A percentile compares a stretch with the other conserved stretches of the same genome.
These are phyloP conservation scores for Termitomyces eurrhizus DNA, from an alignment of 768 basidiomycete genomes.

Conservation along the genomic window DNA sequence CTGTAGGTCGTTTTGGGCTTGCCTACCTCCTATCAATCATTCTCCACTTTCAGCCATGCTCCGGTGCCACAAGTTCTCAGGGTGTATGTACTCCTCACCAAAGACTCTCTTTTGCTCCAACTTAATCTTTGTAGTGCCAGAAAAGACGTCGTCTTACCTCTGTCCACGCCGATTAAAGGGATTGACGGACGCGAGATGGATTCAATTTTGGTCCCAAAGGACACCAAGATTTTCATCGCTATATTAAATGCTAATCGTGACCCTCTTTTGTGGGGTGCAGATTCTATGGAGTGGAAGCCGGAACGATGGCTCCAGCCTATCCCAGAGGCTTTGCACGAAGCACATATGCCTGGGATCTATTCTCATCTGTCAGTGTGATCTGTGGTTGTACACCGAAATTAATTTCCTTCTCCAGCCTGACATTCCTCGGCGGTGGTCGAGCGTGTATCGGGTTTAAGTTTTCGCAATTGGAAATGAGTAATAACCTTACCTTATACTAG, in stretches of 20 bases:
- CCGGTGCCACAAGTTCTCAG: not conserved
- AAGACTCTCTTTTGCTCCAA: too few relatives aligned
- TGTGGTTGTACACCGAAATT: not conserved
- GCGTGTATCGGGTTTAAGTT: slow-evolving; percentile 1
- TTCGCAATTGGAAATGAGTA: slow-evolving; percentile 5
- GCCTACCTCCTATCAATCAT: not conserved
- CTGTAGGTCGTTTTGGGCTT: not conserved
- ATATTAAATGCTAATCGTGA: slow-evolving; percentile 1
- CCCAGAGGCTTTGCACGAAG: slow-evolving; percentile 1
- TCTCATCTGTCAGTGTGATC: not conserved
- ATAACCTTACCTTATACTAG: not conserved
- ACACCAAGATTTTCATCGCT: not conserved
- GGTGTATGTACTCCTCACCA: not conserved
- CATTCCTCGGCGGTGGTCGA: not conserved
- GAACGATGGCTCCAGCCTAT: not conserved
- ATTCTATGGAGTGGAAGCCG: slow-evolving; percentile 1
- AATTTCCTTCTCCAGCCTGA: not conserved
- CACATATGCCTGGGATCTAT: slow-evolving; percentile 2
- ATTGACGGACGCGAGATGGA: slow-evolving; percentile 1
- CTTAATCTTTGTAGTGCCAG: not conserved
- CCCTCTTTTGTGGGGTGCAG: slow-evolving; percentile 1
- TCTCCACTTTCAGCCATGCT: not conserved
- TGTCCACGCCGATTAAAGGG: not conserved
- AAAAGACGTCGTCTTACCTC: not conserved
- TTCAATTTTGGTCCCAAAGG: not conserved